Conservation (phyloP, 805 yeast genomes). For the Saccharomyces paradoxus region DNA sequence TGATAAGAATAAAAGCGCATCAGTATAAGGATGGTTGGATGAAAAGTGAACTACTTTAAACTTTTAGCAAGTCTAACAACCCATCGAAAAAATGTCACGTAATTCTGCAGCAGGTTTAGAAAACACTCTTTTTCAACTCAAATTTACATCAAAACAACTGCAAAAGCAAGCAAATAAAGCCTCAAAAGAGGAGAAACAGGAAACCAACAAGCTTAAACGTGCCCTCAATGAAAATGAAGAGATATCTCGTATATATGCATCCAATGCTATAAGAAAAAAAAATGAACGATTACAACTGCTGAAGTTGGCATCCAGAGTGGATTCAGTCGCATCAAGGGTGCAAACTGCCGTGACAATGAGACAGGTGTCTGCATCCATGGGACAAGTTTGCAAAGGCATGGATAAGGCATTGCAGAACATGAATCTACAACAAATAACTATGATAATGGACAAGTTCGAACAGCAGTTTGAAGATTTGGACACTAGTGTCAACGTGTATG, state of each 20-base stretch:
- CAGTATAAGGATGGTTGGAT: neutral
- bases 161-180: constrained; percentile 85
- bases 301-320: constrained; percentile 80
- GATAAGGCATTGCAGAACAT: constrained; percentile 90
- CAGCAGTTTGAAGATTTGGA: constrained; percentile 93
- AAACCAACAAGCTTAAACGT: constrained; percentile 82
- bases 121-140: constrained; percentile 30
- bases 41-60: neutral
- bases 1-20: neutral
- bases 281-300: constrained; percentile 78
- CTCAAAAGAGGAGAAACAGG: constrained; percentile 80
- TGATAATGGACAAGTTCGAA: constrained; percentile 96
- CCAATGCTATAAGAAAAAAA: constrained; percentile 86
- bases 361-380: constrained; percentile 88
- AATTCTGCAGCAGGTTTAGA: constrained; percentile 27
- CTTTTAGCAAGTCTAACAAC: neutral
- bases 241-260: constrained; percentile 89
- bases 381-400: constrained; percentile 89
- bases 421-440: constrained; percentile 87
- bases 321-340: constrained; percentile 90
- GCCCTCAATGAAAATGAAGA: constrained; percentile 46
- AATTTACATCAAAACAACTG: constrained; percentile 90
- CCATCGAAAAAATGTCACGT: constrained; percentile 20
- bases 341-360: constrained; percentile 98
- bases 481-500: constrained; percentile 88